Conservation (phyloP, 139 green algal species). For the Chlamydomonas sp. region DNA sequence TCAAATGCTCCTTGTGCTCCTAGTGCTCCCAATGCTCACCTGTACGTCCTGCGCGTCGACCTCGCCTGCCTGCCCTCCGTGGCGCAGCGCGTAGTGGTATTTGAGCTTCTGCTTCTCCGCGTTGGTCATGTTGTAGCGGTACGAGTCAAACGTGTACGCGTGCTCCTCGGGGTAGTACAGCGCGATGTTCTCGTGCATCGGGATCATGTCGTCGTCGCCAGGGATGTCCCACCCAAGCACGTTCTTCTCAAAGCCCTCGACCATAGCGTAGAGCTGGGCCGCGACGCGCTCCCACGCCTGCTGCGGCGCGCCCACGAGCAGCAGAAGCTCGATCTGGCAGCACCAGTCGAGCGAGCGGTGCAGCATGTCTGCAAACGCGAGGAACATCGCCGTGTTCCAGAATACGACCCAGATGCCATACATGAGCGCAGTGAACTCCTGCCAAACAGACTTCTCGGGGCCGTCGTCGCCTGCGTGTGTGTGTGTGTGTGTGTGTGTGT, state of each 20-base stretch:
- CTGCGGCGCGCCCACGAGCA: constrained; percentile 43
- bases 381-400: constrained; percentile 17
- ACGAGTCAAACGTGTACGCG: constrained; percentile 44
- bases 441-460: constrained; percentile 6
- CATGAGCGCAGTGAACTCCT: constrained; percentile 37
- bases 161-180: constrained; percentile 42
- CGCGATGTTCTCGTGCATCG: constrained; percentile 29
- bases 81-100: constrained; percentile 36
- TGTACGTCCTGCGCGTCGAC: constrained; percentile 28
- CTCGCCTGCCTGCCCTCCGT: constrained; percentile 32
- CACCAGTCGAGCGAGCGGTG: constrained; percentile 48
- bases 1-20: too few species aligned
- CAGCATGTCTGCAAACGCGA: constrained; percentile 13
- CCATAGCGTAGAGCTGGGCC: constrained; percentile 27
- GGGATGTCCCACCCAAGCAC: constrained; percentile 49
- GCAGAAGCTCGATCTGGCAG: constrained; percentile 47
- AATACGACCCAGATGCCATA: constrained; percentile 29
- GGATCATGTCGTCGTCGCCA: constrained; percentile 31
- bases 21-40: too few species aligned
- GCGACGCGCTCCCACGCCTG: constrained; percentile 43
- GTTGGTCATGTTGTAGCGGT: constrained; percentile 41
- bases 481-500: too few species aligned
- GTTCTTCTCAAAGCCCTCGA: constrained; percentile 45
- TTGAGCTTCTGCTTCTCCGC: constrained; percentile 35
- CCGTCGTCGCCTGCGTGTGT: neutral